Conservation (phyloP, 2,329 filamentous ascomycete species). For the Fusarium graminum region DNA sequence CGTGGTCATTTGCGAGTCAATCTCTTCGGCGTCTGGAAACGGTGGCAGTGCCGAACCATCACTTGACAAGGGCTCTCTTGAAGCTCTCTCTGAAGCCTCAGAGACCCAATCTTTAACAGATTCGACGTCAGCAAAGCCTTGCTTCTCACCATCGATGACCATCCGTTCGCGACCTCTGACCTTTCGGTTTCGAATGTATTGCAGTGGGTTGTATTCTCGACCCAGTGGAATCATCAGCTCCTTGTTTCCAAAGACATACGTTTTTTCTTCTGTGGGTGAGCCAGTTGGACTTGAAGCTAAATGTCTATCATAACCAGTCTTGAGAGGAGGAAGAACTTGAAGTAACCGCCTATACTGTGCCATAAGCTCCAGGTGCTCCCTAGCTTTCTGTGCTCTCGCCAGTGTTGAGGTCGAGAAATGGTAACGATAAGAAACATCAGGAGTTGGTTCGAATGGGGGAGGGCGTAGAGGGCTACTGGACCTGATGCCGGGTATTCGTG, state of each 20-base stretch:
- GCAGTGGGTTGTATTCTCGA: conserved; percentile 88
- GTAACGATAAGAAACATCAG: conserved; percentile 67
- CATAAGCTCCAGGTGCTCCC: conserved; percentile 86
- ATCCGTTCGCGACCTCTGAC: conserved; percentile 83
- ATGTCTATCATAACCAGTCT: conserved; percentile 56
- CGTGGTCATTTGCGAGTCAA: conserved; percentile 58
- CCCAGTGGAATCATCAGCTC: conserved; percentile 63
- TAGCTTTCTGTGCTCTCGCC: conserved; percentile 85
- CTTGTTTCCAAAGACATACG: conserved; percentile 44
- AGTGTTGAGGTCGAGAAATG: conserved; percentile 84
- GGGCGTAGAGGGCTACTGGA: conserved; percentile 62
- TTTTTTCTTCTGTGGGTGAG: conserved; percentile 56
- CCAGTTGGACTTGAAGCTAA: conserved; percentile 58
- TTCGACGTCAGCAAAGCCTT: conserved; percentile 81
- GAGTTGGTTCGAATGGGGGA: conserved; percentile 58
- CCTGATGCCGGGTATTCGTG: conserved; percentile 57
- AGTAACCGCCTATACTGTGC: conserved; percentile 85
- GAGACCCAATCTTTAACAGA: conserved; percentile 84
- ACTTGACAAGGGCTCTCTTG: conserved; percentile 46
- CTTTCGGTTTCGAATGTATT: conserved; percentile 92
- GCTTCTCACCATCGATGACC: conserved; percentile 77
- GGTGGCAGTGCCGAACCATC: conserved; percentile 56
- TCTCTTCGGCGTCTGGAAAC: conserved; percentile 62
- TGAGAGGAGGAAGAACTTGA: conserved; percentile 81
- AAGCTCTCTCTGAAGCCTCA: conserved; percentile 62